A percentile compares a stretch with the other conserved stretches of the same genome.
These are phyloP conservation scores for Saraca asoca DNA, from an alignment of 331 rosid species.

Conservation along the genomic window DNA sequence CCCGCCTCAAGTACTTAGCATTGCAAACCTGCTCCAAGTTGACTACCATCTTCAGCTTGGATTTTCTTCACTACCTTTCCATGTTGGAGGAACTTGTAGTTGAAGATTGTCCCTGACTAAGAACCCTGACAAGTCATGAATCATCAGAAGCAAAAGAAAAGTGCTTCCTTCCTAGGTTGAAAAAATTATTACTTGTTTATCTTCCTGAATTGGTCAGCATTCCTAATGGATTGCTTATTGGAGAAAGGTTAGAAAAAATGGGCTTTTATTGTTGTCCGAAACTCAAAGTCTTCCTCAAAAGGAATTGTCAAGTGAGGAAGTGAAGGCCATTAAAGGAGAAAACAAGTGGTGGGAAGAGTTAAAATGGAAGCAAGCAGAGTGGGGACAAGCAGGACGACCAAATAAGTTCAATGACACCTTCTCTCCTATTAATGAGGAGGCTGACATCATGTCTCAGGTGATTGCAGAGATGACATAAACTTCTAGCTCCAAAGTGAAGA, in stretches of 20 bases:
- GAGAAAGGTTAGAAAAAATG: background rate
- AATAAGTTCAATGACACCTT: background rate
- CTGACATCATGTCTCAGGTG: background rate
- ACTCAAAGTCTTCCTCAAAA: background rate
- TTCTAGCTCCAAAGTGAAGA: too few species aligned
- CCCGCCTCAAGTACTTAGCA: background rate
- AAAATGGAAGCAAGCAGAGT: background rate
- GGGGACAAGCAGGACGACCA: background rate
- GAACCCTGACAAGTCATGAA: background rate
- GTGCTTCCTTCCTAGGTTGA: background rate
- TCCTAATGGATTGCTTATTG: background rate
- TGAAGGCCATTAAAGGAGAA: conserved; percentile 2
- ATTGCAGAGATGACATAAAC: too few species aligned
- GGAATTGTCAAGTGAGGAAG: background rate
- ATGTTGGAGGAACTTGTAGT: conserved; percentile 1
- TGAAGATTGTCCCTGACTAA: conserved; percentile 14
- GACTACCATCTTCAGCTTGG: background rate
- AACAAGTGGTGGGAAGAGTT: conserved; percentile 12
- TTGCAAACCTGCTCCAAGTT: background rate
- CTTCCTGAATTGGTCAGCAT: conserved; percentile 2
- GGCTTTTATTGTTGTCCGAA: conserved; percentile 13
- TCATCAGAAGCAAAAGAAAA: background rate
- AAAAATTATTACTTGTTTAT: background rate
- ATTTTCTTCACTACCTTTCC: background rate
- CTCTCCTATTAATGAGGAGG: background rate